Conservation (phyloP, 2,329 filamentous ascomycete genomes). For the Chaetomium olivaceum region DNA sequence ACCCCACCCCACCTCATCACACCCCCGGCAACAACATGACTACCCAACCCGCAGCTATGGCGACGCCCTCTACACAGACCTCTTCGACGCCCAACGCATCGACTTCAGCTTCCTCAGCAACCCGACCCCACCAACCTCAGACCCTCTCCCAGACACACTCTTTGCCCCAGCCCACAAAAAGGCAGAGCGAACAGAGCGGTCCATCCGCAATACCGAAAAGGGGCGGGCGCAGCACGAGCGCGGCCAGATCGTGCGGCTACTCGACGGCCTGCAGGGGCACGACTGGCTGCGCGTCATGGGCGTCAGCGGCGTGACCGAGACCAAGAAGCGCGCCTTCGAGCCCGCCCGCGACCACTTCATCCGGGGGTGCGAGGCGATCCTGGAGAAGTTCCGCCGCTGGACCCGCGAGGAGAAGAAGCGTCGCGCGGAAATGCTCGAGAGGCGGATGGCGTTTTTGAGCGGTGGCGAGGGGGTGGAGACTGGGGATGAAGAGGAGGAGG, state of each 20-base stretch:
- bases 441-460: constrained; percentile 31
- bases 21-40: constrained; percentile 1
- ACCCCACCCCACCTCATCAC: neutral
- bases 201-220: constrained; percentile 64
- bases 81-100: constrained; percentile 58
- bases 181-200: constrained; percentile 61
- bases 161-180: constrained; percentile 59
- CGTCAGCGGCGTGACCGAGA: constrained; percentile 80
- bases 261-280: constrained; percentile 83
- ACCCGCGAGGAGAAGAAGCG: constrained; percentile 84
- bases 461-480: constrained; percentile 25
- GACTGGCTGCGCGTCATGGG: constrained; percentile 95
- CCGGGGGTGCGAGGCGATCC: constrained; percentile 73
- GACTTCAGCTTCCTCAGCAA: constrained; percentile 55
- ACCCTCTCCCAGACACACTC: constrained; percentile 58
- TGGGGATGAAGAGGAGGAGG: constrained; percentile 5
- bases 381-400: constrained; percentile 88
- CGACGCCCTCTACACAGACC: constrained; percentile 57
- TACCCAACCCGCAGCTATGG: constrained; percentile 54
- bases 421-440: constrained; percentile 49
- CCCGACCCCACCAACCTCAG: constrained; percentile 31
- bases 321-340: constrained; percentile 83
- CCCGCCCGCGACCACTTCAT: constrained; percentile 84
- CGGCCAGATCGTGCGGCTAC: constrained; percentile 62
- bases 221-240: constrained; percentile 67